Base-by-base conservation (phyloP, 495 filamentous ascomycete genomes). In the Penicillium malachiteum region DNA sequence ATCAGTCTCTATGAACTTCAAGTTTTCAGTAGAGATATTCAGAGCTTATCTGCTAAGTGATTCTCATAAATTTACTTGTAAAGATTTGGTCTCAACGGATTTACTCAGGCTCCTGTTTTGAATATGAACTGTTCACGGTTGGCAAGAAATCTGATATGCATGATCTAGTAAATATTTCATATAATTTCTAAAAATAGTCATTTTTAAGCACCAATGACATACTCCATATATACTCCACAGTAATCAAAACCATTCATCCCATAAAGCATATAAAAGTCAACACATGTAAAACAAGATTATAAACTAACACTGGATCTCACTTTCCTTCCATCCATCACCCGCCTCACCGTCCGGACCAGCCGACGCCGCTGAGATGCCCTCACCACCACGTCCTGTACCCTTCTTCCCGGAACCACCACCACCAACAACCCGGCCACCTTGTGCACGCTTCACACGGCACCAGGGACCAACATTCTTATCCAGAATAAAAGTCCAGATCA, bases 401-500 rank as follows among this genome's bases (percentile, higher is more conserved):
- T 56, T 53, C 16, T 47, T 54, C 12, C 16, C 71, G 77, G 39
- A 54, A 37, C 56, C 52, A 11, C 68, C 73, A 39, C 75, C 75
- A 49, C 90, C 75, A 77, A 87, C 71, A 77, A 83, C 59, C 72
- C 90, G 71, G n/a, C 85, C 85, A 5, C 92, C 91, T 59, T 91
- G 84, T 58, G 87, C 87, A 54, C 94, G 79, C 84, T 97, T 99
- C 10, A 99, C 93, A 30, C 94, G 84, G 68, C 91, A 95, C 77
- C 87, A 90, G 65, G 96, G 82, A 3, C 92, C 90, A 42, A 97
- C 88, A 64, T 90, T 81, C 63, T 86, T 83, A 70, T 97, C 94
- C 73, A 87, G 83, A 50, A 97, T 87, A 68, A 99, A 99, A 46
- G 91, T 89, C 89, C 90, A 97, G 52, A 97, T 87, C 32, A 96